Evolutionary conservation across 306 rosid genomes (phyloP), one percentile per base, ranked within the genome.

Genomic region (Gillenia trifoliata): DNA sequence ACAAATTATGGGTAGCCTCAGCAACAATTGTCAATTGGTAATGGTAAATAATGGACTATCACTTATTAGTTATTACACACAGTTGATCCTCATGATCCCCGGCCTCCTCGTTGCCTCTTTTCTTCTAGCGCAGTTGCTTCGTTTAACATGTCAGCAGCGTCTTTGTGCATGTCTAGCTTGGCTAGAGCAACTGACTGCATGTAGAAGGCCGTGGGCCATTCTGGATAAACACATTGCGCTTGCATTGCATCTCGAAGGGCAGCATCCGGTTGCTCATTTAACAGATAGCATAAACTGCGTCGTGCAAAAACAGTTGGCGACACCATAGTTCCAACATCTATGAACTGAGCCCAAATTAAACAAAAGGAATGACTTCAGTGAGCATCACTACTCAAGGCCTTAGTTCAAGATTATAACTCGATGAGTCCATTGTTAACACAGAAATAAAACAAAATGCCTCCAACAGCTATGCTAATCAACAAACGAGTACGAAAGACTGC

Each of bases 161-260:
- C 99, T 85, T 94, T 90, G 79, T 88, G 88, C 99, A 94, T 94
- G 86, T 90, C 89, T 81, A 94, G 81, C 89, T 92, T 94, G 8
- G 97, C 97, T 47, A 94, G 96, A 43, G 99, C 99, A 64, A 94
- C 98, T 0, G 99, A 94, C 75, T 94, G 99, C 96, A 94, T 87
- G 90, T 92, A 94, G 85, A 94, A 94, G 43, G 99, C 93, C 0
- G 98, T 92, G 2, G 96, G 91, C 99, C 99, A 94, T 68, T 94
- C 99, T 25, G 99, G 98, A 80, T 82, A 85, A 41, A 92, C 93
- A 3, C 91, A 88, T 72, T 94, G 98, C 31, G 98, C 97, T 82
- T 94, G 98, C 98, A 94, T 94, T 57, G 96, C 98, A 85, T 94
- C 98, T 76, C 98, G 85, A 38, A 94, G 97, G 1, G 98, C 98